Evolutionary conservation across 257 asterid genomes (phyloP), one percentile per base, ranked within the genome.

Genomic region (Ajuga chamaepitys): DNA sequence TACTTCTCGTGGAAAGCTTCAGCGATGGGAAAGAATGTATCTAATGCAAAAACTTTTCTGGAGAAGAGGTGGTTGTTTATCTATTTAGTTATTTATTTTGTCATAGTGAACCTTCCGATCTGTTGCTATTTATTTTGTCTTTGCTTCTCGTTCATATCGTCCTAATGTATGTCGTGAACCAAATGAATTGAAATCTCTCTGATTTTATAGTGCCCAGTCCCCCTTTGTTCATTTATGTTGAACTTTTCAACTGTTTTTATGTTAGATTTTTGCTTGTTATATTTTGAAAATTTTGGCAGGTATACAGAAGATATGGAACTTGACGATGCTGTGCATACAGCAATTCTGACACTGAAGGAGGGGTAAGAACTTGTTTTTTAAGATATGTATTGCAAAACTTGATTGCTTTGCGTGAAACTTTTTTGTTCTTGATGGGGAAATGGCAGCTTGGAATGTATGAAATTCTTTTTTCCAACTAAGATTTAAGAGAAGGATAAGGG

Each of bases 1-100:
- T 94, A 94, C 77, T 94, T 90, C 75, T 94, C 97, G 30, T 94
- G 99, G 99, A 94, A 94, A 79, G 99, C 99, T 77, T 94, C 99
- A 30, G 99, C 99, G 68, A 88, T 94, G 99, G 99, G 99, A 37
- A 94, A 94, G 85, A 94, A 94, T 80, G 99, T 94, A 50, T 90
- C 99, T 47, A 94, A 94, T 57, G 99, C 99, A 18, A 94, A 94
- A 81, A 90, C 99, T 3, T 94, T 94, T 81, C 91, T 90, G 57
- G 99, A 94, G 73, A 94, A 94, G 80, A 86, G 99, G 99, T 88
- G 63, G 66, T 38, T 62, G 17, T 7, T 73, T 20, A 16, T n/a
- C 30, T 10, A 41, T 45, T 55, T 18, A 10, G 53, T 62, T 10
- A 1, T 24, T 42, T 32, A 8, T 51, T 46, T 56, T 20, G 14